Base-by-base conservation (phyloP, 169 alveolate genomes). In the Cryptosporidium viatorum region DNA sequence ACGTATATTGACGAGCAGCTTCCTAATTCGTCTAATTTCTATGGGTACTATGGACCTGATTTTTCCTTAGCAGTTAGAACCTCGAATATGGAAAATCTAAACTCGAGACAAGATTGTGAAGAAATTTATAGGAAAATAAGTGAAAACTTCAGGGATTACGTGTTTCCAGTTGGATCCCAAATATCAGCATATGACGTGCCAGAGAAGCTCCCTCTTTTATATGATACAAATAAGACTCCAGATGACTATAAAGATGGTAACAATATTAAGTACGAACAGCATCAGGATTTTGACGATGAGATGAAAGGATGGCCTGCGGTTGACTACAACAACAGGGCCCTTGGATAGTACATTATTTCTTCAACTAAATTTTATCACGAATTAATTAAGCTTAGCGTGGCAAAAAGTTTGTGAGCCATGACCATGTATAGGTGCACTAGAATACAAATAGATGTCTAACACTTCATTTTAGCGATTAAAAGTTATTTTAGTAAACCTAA, bases 1-100 rank as follows among this genome's bases (percentile, higher is more conserved):
- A 80, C 85, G 26, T 95, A 93, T 84, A 68, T 96, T 12, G 93
- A 93, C 31, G 95, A 95, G 65, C 93, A 94, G 59, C 93, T 96
- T 85, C 98, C 98, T 29, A 93, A 93, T 23, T 89, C 93, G 65
- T 93, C 94, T 68, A 96, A 94, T 45, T 96, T 93, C 85, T 85
- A 84, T 58, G 96, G 94, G 41, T 96, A 94, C 86, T 96, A 93
- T 70, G 95, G 94, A 31, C 98, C 98, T 21, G 97, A 95, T 75
- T 94, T 93, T 91, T 94, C 94, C 69, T 85, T 95, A 58, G 95
- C 94, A 84, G 93, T 94, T 92, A 95, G 97, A 23, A 94, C 94
- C n/a, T 92, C 96, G 45, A 95, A 95, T 73, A 95, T 95, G 97
- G 97, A 95, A 84, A 95, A 95, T 85, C 84, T 91, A 18, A 95